Conservation (phyloP, 2,329 filamentous ascomycete genomes). For the Macrophomina phaseolina region DNA sequence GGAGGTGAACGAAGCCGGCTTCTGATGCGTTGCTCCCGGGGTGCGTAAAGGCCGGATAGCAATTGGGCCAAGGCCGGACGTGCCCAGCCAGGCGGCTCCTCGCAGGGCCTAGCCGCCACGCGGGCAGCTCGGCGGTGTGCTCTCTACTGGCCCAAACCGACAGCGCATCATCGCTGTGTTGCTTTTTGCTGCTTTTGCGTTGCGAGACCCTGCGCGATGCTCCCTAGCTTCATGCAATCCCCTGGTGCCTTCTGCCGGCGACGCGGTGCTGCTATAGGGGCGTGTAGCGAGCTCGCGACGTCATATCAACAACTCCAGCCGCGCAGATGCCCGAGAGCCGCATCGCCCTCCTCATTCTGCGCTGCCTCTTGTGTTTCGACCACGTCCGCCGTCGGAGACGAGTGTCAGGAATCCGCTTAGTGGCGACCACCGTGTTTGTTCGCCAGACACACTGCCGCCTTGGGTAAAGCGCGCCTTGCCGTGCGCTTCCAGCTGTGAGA, state of each 20-base stretch:
- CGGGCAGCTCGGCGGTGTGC: background rate
- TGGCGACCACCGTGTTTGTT: slow-evolving; percentile 4
- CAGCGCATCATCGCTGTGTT: background rate
- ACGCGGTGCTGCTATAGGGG: background rate
- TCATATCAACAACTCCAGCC: slow-evolving; percentile 4
- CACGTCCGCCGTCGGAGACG: background rate
- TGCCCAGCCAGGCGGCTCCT: slow-evolving; percentile 10
- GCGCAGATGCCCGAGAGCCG: slow-evolving; percentile 4
- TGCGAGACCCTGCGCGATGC: slow-evolving; percentile 7
- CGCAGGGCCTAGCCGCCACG: background rate
- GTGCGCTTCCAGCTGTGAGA: background rate
- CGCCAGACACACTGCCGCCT: slow-evolving; percentile 4
- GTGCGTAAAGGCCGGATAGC: slow-evolving; percentile 1
- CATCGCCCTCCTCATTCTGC: background rate
- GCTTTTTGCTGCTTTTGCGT: background rate
- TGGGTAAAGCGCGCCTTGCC: slow-evolving; percentile 1
- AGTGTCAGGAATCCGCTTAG: background rate
- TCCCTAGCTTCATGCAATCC: slow-evolving; percentile 5
- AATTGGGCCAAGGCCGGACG: slow-evolving; percentile 15
- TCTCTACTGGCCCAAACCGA: background rate
- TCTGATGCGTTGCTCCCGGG: slow-evolving; percentile 3
- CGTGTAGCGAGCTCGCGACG: slow-evolving; percentile 10
- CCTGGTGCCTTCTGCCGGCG: background rate
- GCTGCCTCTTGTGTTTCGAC: background rate
- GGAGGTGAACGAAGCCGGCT: slow-evolving; percentile 1